Conservation (phyloP, 768 basidiomycete species). For the Boletus coccyginus region DNA sequence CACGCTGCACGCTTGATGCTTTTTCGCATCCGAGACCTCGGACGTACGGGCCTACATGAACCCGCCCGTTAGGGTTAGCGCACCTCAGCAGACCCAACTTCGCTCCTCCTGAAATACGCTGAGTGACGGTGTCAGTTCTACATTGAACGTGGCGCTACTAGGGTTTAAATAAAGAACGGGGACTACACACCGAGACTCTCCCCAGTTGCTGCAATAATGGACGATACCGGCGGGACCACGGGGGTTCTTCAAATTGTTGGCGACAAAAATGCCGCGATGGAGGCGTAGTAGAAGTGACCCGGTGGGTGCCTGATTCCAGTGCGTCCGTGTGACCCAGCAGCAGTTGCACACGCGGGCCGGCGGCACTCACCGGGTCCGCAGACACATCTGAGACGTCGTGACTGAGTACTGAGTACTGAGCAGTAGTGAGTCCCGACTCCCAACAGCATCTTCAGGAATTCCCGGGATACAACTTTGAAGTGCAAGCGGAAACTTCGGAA, state of each 20-base stretch:
- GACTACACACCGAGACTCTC: not conserved
- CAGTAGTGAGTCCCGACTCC: too few relatives aligned
- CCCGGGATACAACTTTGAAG: too few relatives aligned
- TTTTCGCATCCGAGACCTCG: too few relatives aligned
- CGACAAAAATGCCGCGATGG: not conserved
- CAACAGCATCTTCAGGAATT: too few relatives aligned
- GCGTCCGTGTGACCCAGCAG: not conserved
- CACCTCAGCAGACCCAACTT: not conserved
- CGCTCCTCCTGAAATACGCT: not conserved
- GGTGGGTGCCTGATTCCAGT: not conserved
- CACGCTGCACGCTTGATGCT: too few relatives aligned
- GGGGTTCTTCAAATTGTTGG: not conserved
- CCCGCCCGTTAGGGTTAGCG: not conserved
- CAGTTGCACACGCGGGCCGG: not conserved
- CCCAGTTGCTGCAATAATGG: not conserved
- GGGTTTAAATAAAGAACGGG: not conserved
- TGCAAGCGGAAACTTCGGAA: too few relatives aligned
- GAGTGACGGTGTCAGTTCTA: not conserved
- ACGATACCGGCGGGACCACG: not conserved
- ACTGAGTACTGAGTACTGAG: too few relatives aligned
- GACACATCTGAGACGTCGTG: not conserved
- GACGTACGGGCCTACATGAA: not conserved
- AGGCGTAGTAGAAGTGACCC: too few relatives aligned
- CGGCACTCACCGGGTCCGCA: too few relatives aligned
- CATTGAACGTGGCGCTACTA: not conserved